Evolutionary conservation across 2,329 filamentous ascomycete genomes (phyloP).

Genomic region (Atkinsonella texensis): DNA sequence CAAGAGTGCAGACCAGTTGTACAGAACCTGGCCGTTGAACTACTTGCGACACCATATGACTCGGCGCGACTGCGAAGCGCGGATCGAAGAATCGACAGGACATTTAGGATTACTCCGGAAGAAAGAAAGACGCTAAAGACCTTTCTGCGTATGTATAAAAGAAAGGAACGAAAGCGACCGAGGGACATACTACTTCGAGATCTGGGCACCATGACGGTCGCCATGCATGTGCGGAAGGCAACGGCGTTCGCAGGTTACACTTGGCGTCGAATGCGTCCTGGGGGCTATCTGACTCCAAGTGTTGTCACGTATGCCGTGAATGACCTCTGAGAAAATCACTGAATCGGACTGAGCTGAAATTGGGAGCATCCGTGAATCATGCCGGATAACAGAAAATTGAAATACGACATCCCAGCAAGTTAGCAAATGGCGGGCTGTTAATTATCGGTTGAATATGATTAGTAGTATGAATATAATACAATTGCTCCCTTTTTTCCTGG

Average conservation of each 20-base stretch:
- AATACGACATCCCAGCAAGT: too few relatives aligned
- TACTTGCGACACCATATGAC: slow-evolving; percentile 37
- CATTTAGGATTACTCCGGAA: slow-evolving; percentile 19
- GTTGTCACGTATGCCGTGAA: background rate
- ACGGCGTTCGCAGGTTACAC: slow-evolving; percentile 85
- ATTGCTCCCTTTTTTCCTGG: background rate
- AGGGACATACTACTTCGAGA: slow-evolving; percentile 81
- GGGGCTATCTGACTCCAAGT: slow-evolving; percentile 16
- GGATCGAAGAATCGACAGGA: slow-evolving; percentile 34
- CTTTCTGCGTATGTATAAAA: slow-evolving; percentile 40
- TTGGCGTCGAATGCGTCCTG: slow-evolving; percentile 46
- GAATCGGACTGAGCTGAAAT: background rate
- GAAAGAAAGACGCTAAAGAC: slow-evolving; percentile 33
- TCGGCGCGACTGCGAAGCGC: slow-evolving; percentile 34
- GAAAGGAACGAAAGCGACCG: slow-evolving; percentile 63
- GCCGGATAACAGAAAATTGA: too few relatives aligned
- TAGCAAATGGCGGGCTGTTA: too few relatives aligned
- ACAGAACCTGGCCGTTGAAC: slow-evolving; percentile 31
- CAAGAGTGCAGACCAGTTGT: slow-evolving; percentile 26
- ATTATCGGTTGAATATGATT: background rate
- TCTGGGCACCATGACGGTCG: slow-evolving; percentile 47
- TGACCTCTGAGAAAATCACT: background rate
- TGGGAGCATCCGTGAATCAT: background rate
- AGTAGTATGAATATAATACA: slow-evolving; percentile 3
- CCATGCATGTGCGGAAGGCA: slow-evolving; percentile 70